These are phyloP conservation scores for Guyanaporus albipodus DNA, from an alignment of 768 basidiomycete species.

Conservation along the genomic window DNA sequence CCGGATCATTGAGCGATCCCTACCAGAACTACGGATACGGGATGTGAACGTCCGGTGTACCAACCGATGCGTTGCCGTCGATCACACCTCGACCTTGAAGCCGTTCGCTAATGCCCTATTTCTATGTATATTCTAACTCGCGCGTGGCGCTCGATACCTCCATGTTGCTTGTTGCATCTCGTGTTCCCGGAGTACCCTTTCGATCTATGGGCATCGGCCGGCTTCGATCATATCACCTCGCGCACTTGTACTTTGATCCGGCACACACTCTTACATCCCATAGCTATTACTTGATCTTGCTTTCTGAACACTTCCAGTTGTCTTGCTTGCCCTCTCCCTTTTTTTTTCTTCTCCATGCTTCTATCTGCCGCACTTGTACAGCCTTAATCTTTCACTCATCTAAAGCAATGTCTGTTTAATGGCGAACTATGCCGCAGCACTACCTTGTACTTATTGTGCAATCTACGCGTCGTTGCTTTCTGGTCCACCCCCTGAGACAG, in stretches of 20 bases:
- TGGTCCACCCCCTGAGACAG: not conserved
- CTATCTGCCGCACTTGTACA: conserved; percentile 47
- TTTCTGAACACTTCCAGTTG: conserved; percentile 32
- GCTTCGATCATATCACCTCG: conserved; percentile 48
- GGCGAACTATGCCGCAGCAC: conserved; percentile 35
- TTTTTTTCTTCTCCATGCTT: conserved; percentile 19
- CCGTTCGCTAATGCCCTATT: conserved; percentile 32
- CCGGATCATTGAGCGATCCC: conserved; percentile 62
- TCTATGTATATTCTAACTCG: conserved; percentile 37
- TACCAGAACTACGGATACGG: conserved; percentile 80
- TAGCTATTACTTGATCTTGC: conserved; percentile 34
- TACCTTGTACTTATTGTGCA: conserved; percentile 40
- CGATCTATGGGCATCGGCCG: conserved; percentile 34
- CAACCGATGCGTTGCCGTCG: conserved; percentile 29
- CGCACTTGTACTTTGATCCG: conserved; percentile 68
- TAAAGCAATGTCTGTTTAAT: conserved; percentile 42
- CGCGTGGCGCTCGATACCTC: conserved; percentile 35
- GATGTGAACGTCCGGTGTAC: conserved; percentile 52
- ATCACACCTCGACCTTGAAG: conserved; percentile 10
- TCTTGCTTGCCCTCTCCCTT: too few species aligned
- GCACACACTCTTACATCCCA: conserved; percentile 47
- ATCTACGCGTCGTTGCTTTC: conserved; percentile 33
- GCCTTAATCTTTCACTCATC: conserved; percentile 36
- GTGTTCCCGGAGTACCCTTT: conserved; percentile 33
- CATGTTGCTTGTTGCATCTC: conserved; percentile 33